Evolutionary conservation across 106 monocot genomes (phyloP).

Genomic region (Cymbidium sinense): DNA sequence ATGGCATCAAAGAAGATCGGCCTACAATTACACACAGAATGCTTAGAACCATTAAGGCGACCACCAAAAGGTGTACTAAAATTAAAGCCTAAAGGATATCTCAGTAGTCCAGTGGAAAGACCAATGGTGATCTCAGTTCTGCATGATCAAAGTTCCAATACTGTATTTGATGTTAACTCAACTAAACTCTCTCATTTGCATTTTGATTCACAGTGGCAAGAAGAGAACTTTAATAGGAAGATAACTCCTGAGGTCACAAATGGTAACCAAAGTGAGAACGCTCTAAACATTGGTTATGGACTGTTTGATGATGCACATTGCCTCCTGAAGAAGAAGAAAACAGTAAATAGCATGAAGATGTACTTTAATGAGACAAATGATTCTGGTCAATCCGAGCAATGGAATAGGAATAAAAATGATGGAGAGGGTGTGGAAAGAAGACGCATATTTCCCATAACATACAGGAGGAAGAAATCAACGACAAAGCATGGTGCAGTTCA

Average conservation of each 20-base stretch:
- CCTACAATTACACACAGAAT: conserved; percentile 15
- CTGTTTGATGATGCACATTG: neutral
- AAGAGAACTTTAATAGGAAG: conserved; percentile 14
- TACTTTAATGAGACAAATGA: neutral
- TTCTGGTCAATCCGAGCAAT: conserved; percentile 2
- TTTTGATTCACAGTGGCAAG: conserved; percentile 13
- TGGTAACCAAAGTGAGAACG: neutral
- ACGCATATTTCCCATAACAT: conserved; percentile 34
- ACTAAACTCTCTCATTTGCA: conserved; percentile 15
- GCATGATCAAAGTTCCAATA: conserved; percentile 9
- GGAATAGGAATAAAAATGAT: neutral
- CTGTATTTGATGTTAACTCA: conserved; percentile 7
- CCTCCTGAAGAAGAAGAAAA: neutral
- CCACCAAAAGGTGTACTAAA: conserved; percentile 78
- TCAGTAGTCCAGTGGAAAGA: conserved; percentile 4
- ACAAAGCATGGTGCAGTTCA: conserved; percentile 13
- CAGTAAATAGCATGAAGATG: neutral
- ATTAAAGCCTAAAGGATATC: conserved; percentile 41
- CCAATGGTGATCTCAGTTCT: conserved; percentile 1
- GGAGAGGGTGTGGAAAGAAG: conserved; percentile 5
- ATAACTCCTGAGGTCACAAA: neutral
- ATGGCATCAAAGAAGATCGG: conserved; percentile 14
- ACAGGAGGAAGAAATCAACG: conserved; percentile 31
- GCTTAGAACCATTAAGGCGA: conserved; percentile 15
- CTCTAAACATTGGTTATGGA: neutral